Base-by-base conservation (phyloP, 768 basidiomycete genomes). In the Hypholoma fasciculare region DNA sequence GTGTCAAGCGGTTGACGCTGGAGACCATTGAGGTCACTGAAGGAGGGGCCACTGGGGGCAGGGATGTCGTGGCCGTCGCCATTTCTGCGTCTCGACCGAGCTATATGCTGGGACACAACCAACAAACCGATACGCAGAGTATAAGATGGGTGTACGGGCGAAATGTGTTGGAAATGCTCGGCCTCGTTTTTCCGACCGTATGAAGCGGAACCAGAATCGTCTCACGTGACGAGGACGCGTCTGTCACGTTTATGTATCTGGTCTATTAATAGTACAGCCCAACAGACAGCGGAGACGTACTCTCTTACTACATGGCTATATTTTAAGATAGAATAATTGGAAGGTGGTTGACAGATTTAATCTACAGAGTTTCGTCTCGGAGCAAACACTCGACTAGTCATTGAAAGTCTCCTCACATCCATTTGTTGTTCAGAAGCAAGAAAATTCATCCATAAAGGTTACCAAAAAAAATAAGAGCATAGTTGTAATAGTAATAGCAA, bases 41-140 rank as follows among this genome's bases (percentile, higher is more conserved):
- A 42, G 81, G 77, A 43, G 79, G 71, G 19, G 82, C 80, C 43
- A 80, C 65, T 52, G 80, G 78, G 16, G 79, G 79, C 59, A 72
- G 66, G 20, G 73, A 37, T 27, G 59, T 50, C 14, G 54, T 51
- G 26, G 61, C 55, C 61, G 66, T 62, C 42, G 56, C 42, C 58
- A 61, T 52, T 53, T 43, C 17, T 36, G 52, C 26, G 36, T 42
- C 40, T 42, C 16, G 13, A 12, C 40, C 13, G 17, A 14, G 13
- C 17, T 6, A 42, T 42, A 42, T 42, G 40, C 14, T 19, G 27
- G 36, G 14, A 9, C 43, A 20, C 42, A 14, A 40, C 20, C 49
- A 39, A 53, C 37, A 44, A 40, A 37, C 50, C 40, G 56, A 55
- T 44, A 40, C 36, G 38, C 39, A 51, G n/a, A 43, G 11, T 17